Percentiles rank a stretch among this genome's conserved stretches.
These are phyloP conservation scores for Plantago elongata DNA, from an alignment of 257 asterid genomes.

Conservation along the genomic window DNA sequence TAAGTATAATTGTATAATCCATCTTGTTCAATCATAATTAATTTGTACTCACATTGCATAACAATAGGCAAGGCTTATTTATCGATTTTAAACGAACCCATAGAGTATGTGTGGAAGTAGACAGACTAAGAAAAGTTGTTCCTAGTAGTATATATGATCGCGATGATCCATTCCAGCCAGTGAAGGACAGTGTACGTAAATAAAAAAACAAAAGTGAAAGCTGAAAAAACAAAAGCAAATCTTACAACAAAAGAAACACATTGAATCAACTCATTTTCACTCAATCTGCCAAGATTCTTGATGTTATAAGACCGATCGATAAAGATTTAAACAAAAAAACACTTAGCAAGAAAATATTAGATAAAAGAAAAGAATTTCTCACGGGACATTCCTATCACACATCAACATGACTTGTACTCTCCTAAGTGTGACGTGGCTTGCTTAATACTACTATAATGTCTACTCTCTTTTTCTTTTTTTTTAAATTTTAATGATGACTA, in stretches of 20 bases:
- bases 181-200: neutral
- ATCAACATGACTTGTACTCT: slow-evolving; percentile 2
- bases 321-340: slow-evolving; percentile 2
- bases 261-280: slow-evolving; percentile 75
- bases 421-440: neutral
- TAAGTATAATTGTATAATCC: too few relatives aligned
- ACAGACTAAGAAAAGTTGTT: neutral
- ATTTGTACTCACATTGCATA: too few relatives aligned
- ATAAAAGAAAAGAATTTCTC: slow-evolving; percentile 41
- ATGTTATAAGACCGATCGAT: slow-evolving; percentile 28
- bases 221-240: slow-evolving; percentile 24
- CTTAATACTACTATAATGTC: neutral
- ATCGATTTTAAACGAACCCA: too few relatives aligned
- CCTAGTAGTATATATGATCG: slow-evolving; percentile 8
- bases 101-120: too few relatives aligned
- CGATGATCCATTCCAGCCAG: neutral
- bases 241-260: slow-evolving; percentile 31
- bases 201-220: slow-evolving; percentile 27
- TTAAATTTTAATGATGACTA: too few relatives aligned
- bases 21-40: too few relatives aligned
- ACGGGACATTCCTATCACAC: slow-evolving; percentile 27
- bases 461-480: neutral
- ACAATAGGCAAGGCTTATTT: too few relatives aligned
- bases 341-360: slow-evolving; percentile 15
- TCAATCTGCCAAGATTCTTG: slow-evolving; percentile 33